These are phyloP conservation scores for Mycena maculata DNA, from an alignment of 768 basidiomycete species.

Conservation along the genomic window DNA sequence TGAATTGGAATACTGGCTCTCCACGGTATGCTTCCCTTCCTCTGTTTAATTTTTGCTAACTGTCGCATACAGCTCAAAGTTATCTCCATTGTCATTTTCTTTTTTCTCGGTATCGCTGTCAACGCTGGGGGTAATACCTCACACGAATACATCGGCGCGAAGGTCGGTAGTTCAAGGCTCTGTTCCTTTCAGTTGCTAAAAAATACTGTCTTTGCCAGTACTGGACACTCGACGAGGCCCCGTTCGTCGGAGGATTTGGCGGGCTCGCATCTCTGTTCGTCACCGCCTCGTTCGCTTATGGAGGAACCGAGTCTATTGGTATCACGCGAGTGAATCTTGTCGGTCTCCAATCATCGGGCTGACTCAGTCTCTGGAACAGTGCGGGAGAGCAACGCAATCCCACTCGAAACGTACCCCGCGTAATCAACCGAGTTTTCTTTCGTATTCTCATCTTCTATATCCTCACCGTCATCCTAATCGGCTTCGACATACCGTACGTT, in stretches of 20 bases:
- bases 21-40: conserved; percentile 59
- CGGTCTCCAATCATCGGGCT: neutral
- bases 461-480: conserved; percentile 80
- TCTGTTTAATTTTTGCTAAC: conserved; percentile 52
- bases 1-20: conserved; percentile 51
- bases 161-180: conserved; percentile 57
- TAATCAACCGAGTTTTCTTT: conserved; percentile 79
- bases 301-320: conserved; percentile 91
- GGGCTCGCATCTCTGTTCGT: conserved; percentile 86
- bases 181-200: neutral
- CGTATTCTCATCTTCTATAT: conserved; percentile 87
- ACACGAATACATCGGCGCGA: conserved; percentile 63
- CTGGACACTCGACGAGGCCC: conserved; percentile 83
- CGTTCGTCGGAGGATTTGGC: conserved; percentile 87
- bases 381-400: conserved; percentile 88
- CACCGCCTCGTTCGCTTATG: conserved; percentile 87
- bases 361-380: conserved; percentile 4
- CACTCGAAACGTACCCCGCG: conserved; percentile 88
- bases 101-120: conserved; percentile 82
- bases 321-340: conserved; percentile 61
- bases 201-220: conserved; percentile 61
- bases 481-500: conserved; percentile 64
- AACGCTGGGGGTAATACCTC: conserved; percentile 68
- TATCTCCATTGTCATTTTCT: conserved; percentile 82
- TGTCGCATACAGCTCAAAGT: conserved; percentile 92